Percentiles rank a stretch among this genome's conserved stretches.
Evolutionary conservation across 2,329 filamentous ascomycete genomes (phyloP).

Genomic region (Penicillium sp.): DNA sequence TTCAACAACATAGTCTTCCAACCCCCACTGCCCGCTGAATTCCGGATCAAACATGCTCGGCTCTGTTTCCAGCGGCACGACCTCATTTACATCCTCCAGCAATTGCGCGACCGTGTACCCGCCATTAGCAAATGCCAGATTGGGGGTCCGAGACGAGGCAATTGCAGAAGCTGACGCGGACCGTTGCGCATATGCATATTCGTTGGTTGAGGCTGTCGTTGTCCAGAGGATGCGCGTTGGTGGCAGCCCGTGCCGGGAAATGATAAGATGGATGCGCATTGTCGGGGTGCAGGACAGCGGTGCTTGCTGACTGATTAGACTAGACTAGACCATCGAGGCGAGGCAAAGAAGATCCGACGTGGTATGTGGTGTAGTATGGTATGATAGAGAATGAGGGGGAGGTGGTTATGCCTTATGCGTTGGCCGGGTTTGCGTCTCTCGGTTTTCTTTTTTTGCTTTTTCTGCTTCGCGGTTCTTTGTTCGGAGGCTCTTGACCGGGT

Average conservation of each 20-base stretch:
- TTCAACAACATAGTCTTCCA: conserved; percentile 89
- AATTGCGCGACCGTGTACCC: conserved; percentile 75
- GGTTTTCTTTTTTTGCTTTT: too few relatives aligned
- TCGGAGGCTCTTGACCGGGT: too few relatives aligned
- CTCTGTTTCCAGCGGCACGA: conserved; percentile 77
- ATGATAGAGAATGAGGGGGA: too few relatives aligned
- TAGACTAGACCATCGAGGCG: conserved; percentile 1
- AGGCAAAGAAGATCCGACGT: too few relatives aligned
- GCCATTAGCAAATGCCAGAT: conserved; percentile 45
- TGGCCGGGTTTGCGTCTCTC: too few relatives aligned
- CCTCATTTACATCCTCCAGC: conserved; percentile 76
- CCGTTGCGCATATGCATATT: conserved; percentile 20
- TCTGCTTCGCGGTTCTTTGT: too few relatives aligned
- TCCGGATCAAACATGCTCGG: conserved; percentile 35
- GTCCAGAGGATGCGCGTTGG: conserved; percentile 74
- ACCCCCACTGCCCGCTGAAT: conserved; percentile 67
- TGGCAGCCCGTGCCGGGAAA: conserved; percentile 75
- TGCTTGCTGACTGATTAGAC: too few relatives aligned
- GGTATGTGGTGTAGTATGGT: too few relatives aligned
- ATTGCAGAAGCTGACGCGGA: conserved; percentile 38
- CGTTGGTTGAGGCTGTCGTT: conserved; percentile 46
- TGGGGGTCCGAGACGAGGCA: conserved; percentile 39
- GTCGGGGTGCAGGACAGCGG: too few relatives aligned
- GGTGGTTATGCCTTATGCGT: too few relatives aligned
- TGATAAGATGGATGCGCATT: conserved; percentile 74